Percentiles rank a stretch among this genome's conserved stretches.
These are phyloP conservation scores for Nemania sp. DNA, from an alignment of 2,329 filamentous ascomycete species.

Conservation along the genomic window DNA sequence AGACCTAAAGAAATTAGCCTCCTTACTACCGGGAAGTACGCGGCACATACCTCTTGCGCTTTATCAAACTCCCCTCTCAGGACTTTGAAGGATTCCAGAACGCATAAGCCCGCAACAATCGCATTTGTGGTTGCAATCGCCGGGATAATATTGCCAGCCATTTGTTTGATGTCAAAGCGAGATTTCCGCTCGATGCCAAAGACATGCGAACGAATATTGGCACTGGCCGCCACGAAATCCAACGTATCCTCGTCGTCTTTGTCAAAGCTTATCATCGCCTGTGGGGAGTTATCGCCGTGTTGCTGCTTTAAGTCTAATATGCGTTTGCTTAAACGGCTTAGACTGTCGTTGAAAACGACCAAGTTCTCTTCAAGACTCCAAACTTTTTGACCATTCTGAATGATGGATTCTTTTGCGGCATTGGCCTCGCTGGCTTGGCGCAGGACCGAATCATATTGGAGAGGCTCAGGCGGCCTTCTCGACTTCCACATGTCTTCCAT, in stretches of 20 bases:
- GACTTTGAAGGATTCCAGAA: slow-evolving; percentile 91
- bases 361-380: slow-evolving; percentile 89
- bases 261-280: slow-evolving; percentile 82
- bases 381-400: slow-evolving; percentile 70
- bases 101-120: slow-evolving; percentile 90
- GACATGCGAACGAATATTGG: slow-evolving; percentile 85
- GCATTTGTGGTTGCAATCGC: slow-evolving; percentile 98
- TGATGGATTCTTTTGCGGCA: slow-evolving; percentile 57
- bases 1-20: slow-evolving; percentile 58
- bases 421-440: slow-evolving; percentile 55
- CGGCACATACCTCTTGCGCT: slow-evolving; percentile 68
- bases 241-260: slow-evolving; percentile 96
- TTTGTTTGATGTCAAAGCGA: slow-evolving; percentile 97
- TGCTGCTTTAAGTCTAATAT: slow-evolving; percentile 65
- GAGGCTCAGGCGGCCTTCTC: slow-evolving; percentile 71
- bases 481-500: slow-evolving; percentile 98
- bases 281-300: slow-evolving; percentile 50
- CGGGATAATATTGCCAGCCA: slow-evolving; percentile 99
- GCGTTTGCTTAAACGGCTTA: slow-evolving; percentile 76
- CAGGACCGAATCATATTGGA: slow-evolving; percentile 69
- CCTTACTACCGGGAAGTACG: background rate
- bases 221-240: slow-evolving; percentile 89
- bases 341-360: slow-evolving; percentile 81
- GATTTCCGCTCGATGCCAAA: slow-evolving; percentile 89
- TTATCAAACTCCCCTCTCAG: slow-evolving; percentile 71